phyloP scores from a whole-genome alignment of 176 grass and related monocot genomes.

The Phoenix roebelenii region DNA sequence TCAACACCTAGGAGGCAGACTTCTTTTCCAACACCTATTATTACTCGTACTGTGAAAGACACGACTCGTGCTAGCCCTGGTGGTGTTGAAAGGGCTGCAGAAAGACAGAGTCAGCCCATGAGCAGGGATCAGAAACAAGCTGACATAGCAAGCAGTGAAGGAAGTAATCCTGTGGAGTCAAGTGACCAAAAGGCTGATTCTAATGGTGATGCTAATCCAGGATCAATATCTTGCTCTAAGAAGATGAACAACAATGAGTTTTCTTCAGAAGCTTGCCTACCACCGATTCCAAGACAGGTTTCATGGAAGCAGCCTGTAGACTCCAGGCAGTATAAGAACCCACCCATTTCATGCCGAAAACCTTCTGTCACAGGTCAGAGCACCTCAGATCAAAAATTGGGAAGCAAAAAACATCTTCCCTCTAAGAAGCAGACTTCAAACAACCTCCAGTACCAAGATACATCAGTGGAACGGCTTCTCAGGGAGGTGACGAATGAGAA shows the following conservation, averaged over 20 bases:
- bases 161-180: conserved; percentile 40
- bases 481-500: conserved; percentile 94
- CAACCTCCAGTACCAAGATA: conserved; percentile 61
- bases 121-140: conserved; percentile 55
- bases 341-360: conserved; percentile 34
- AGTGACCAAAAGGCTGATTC: conserved; percentile 53
- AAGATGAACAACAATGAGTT: conserved; percentile 46
- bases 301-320: conserved; percentile 53
- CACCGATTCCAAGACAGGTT: conserved; percentile 36
- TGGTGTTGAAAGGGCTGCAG: conserved; percentile 38
- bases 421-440: conserved; percentile 70
- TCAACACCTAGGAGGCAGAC: conserved; percentile 73
- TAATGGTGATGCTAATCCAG: conserved; percentile 56
- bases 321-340: conserved; percentile 51
- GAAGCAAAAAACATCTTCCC: conserved; percentile 59
- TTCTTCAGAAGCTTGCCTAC: conserved; percentile 31
- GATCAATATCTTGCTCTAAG: conserved; percentile 30
- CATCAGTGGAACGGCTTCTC: conserved; percentile 90
- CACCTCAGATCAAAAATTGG: conserved; percentile 52
- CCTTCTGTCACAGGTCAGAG: conserved; percentile 35
- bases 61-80: conserved; percentile 31
- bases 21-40: conserved; percentile 78
- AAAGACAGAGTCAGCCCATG: conserved; percentile 40
- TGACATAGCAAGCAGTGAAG: conserved; percentile 40
- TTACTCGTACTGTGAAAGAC: conserved; percentile 80